Base-by-base conservation (phyloP, 169 alveolate species). In the Cystoisospora suis region DNA sequence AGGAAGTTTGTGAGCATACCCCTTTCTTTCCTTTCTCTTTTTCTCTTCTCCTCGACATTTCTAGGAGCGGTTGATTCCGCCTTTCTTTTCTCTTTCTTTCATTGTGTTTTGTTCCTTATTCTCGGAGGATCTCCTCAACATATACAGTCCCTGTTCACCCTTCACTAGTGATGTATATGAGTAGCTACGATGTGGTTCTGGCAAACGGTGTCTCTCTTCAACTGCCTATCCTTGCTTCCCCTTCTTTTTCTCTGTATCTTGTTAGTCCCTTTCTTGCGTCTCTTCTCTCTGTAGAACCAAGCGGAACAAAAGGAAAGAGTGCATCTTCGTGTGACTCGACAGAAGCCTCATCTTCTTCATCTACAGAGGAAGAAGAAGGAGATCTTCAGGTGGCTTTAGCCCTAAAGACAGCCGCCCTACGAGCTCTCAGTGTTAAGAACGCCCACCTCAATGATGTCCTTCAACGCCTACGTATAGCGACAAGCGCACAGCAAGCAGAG, bases 391-490 rank as follows among this genome's bases (percentile, higher is more conserved):
- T 36, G 38, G 83, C 36, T 5, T 32, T 72, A 6, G 83, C 83
- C 12, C 56, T 72, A 34, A 72, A 72, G 56, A 12, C 58, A 9
- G 83, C 83, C 3, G 83, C 83, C 1, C 83, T 72, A 1, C 83
- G 83, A 4, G 3, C 83, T 23, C 53, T 72, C 38, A 72, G 83
- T 38, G 83, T 72, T 20, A 72, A 72, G 27, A 72, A 72, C 56
- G 83, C 83, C 1, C 83, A 72, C 42, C 29, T 72, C 38, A 34
- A 72, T 53, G 83, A 72, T 17, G 83, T 72, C 38, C 56, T 72
- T 23, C 83, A 72, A 56, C 53, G 83, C 1, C 83, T 72, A 36
- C 83, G 56, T 1, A n/a, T 27, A 34, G 32, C 83, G 46, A 38
- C 56, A 34, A 72, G 56, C 83, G 32, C 32, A 4, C 58, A 72